Base-by-base conservation (phyloP, 2,329 filamentous ascomycete genomes). In the Tetracladium maxilliforme region DNA sequence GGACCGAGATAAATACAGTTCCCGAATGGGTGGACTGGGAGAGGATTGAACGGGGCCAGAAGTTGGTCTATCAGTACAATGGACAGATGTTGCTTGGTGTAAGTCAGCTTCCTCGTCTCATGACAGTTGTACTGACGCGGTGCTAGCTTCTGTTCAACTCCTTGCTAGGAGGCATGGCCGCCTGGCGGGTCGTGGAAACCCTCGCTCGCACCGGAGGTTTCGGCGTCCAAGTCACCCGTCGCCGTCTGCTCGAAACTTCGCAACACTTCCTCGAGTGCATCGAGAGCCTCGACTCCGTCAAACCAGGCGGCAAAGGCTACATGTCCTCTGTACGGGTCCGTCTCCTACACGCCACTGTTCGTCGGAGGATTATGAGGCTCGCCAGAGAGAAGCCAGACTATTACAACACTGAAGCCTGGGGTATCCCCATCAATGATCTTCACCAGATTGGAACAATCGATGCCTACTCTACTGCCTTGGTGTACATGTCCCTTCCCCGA, bases 11-110 rank as follows among this genome's bases (percentile, higher is more conserved):
- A 28, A 74, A 70, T 29, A 70, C 62, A 0, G 49, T 82, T 4
- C 80, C 79, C 0, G 56, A 64, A 1, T 86, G 78, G 77, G 79
- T 86, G 3, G 70, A 84, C 42, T 86, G 77, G 78, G 63, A 64
- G 3, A 76, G 83, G 41, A 74, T 87, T 28, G 56, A 62, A 30
- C 59, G 79, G 39, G 80, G 79, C 0, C 79, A 87, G 43, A 67
- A 78, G 36, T 66, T 83, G 1, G 82, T 84, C 40, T 84, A 81
- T 45, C 67, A 79, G 18, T 86, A 84, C 45, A 76, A 69, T 11
- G 70, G 69, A 0, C 67, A 75, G 1, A 64, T 65, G 13, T 47
- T 83, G 12, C 76, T 71, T 6, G 70, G 54, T 7, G 58, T 58
- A 40, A 38, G 49, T 21, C 19, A 21, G 5, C 10, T n/a, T 19